These are phyloP conservation scores for Amphicarpaea edgeworthii DNA, from an alignment of 306 rosid genomes.

Conservation along the genomic window DNA sequence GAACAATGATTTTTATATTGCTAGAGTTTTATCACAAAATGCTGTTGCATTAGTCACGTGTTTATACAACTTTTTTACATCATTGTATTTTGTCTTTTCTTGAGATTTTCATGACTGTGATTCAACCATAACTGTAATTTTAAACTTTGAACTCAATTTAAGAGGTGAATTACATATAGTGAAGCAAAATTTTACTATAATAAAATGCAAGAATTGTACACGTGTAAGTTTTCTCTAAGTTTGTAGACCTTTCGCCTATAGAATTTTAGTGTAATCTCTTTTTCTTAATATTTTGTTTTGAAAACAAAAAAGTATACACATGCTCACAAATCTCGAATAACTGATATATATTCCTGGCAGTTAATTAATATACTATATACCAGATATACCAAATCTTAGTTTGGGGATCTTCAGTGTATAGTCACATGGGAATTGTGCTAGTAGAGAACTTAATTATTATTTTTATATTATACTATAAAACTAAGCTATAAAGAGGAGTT, in stretches of 20 bases:
- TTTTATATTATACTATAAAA: not conserved
- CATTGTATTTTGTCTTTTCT: not conserved
- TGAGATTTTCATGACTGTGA: not conserved
- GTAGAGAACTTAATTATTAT: not conserved
- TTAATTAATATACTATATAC: not conserved
- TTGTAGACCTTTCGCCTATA: not conserved
- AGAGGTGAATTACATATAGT: not conserved
- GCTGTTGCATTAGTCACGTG: not conserved
- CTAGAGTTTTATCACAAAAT: not conserved
- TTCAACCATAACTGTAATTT: not conserved
- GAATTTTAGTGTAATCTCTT: not conserved
- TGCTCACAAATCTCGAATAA: constrained; percentile 52
- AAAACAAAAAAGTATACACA: not conserved
- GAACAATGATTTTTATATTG: not conserved
- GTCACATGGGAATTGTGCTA: constrained; percentile 44
- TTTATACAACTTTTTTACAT: not conserved
- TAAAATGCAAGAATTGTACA: not conserved
- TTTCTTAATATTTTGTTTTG: not conserved
- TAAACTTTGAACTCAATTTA: not conserved
- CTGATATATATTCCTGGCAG: constrained; percentile 29
- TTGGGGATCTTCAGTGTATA: constrained; percentile 47
- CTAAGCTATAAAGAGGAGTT: not conserved
- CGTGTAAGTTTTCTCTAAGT: not conserved
- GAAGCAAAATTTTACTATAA: not conserved
- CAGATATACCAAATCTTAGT: constrained; percentile 27